A percentile compares a stretch with the other conserved stretches of the same genome.
Conservation (phyloP, 352 stramenopile species). For the Peronospora farinosa region DNA sequence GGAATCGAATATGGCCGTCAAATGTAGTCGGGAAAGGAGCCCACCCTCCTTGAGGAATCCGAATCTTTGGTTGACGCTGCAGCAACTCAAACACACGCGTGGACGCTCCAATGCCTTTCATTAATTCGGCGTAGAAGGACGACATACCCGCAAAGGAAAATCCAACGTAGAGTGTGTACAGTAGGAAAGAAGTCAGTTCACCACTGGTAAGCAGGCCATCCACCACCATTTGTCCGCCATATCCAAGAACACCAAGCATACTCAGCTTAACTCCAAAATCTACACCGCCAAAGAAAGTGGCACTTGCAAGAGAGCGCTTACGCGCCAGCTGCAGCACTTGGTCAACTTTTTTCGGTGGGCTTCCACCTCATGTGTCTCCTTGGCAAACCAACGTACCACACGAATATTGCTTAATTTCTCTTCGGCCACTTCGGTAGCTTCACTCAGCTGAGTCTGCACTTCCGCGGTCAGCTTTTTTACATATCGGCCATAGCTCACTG, state of each 20-base stretch:
- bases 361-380: constrained; percentile 66
- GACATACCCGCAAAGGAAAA: constrained; percentile 86
- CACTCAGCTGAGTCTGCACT: constrained; percentile 88
- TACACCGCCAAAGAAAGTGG: constrained; percentile 80
- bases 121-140: constrained; percentile 87
- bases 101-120: constrained; percentile 87
- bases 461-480: constrained; percentile 81
- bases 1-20: constrained; percentile 62
- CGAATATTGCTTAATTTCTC: constrained; percentile 90
- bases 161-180: constrained; percentile 91
- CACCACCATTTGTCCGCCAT: constrained; percentile 88
- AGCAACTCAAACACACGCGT: constrained; percentile 89
- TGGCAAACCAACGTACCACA: constrained; percentile 89
- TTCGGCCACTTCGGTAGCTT: constrained; percentile 89
- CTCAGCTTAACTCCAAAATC: constrained; percentile 84
- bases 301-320: constrained; percentile 70
- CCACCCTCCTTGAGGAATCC: constrained; percentile 31
- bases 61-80: constrained; percentile 64
- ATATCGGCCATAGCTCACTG: constrained; percentile 81
- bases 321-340: constrained; percentile 56
- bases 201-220: constrained; percentile 80
- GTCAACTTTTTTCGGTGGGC: constrained; percentile 52
- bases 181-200: constrained; percentile 90
- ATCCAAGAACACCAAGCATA: constrained; percentile 87
- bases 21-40: constrained; percentile 30